Percentiles rank a stretch among this genome's conserved stretches.
These are phyloP conservation scores for Prunella vulgaris DNA, from an alignment of 257 asterid species.

Conservation along the genomic window DNA sequence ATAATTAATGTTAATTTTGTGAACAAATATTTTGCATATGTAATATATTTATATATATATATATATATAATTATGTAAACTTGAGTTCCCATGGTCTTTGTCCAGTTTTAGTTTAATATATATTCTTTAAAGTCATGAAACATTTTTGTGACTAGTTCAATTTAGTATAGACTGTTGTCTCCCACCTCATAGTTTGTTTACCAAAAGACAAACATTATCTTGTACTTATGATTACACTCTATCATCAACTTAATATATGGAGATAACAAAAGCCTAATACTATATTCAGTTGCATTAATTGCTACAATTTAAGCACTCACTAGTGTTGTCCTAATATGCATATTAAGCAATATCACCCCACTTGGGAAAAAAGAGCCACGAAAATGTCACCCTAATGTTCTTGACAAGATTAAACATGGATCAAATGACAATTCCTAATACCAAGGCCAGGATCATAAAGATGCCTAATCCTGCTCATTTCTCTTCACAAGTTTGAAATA, in stretches of 20 bases:
- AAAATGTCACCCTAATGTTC: not conserved
- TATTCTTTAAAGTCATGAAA: conserved; percentile 12
- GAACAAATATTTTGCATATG: too few species aligned
- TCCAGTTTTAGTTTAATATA: not conserved
- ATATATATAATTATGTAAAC: too few species aligned
- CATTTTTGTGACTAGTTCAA: conserved; percentile 17
- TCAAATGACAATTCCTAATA: too few species aligned
- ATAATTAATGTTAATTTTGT: too few species aligned
- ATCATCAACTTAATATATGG: conserved; percentile 20
- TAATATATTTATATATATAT: too few species aligned
- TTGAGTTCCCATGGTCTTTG: too few species aligned
- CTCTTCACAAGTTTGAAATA: too few species aligned
- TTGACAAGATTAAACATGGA: not conserved
- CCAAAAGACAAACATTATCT: conserved; percentile 35
- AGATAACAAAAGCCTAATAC: conserved; percentile 20
- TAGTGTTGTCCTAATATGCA: conserved; percentile 26
- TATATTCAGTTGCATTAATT: not conserved
- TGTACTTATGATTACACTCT: conserved; percentile 16
- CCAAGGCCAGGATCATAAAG: too few species aligned
- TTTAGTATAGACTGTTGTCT: conserved; percentile 14
- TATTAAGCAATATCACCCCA: conserved; percentile 6
- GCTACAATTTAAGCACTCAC: conserved; percentile 11
- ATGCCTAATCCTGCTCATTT: not conserved
- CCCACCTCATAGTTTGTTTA: conserved; percentile 27
- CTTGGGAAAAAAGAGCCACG: not conserved